Evolutionary conservation across 495 filamentous ascomycete species (phyloP), one percentile per base, ranked within the genome.

Genomic region (Neurospora hispaniola): DNA sequence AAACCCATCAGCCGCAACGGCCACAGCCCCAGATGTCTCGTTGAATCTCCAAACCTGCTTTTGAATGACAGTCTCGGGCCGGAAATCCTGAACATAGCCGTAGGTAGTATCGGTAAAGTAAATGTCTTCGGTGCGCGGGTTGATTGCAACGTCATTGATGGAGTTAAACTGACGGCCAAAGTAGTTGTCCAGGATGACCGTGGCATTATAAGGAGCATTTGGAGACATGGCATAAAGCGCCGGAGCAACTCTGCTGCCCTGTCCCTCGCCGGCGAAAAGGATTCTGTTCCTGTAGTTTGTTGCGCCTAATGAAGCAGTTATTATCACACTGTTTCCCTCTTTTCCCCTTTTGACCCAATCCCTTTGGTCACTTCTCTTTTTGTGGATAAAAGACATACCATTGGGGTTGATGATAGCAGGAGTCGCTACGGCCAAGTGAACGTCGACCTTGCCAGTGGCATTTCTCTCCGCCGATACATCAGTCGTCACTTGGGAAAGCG

Each of bases 61-160:
- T 14, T 83, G 87, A 4, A 91, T 73, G 0, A 81, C 81, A 0
- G 87, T 88, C 0, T 71, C 70, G 1, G 84, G 86, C 16, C 88
- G 82, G 79, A 88, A 89, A 6, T 87, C 84, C 73, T 90, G 86
- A 42, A 88, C 82, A 70, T 82, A 82, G 10, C 88, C 89, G 73
- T 90, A 91, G n/a, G 81, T 83, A 1, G 88, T 87, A 76, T 91
- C 89, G 1, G 88, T 91, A 73, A 90, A 90, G 82, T 89, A 91
- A 41, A 91, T 80, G 18, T 85, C 83, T 6, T 85, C 84, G 75
- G 88, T 89, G 11, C 72, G 75, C 2, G 82, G 82, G 73, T 85
- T 79, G 70, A 90, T 81, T 6, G 84, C 81, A 0, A 86, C 82
- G 76, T 91, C 88, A 71, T 90, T 90, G 35, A 89, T 80, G 14